phyloP scores from a whole-genome alignment of 2,329 filamentous ascomycete species.

The Aschersonia sp. region DNA sequence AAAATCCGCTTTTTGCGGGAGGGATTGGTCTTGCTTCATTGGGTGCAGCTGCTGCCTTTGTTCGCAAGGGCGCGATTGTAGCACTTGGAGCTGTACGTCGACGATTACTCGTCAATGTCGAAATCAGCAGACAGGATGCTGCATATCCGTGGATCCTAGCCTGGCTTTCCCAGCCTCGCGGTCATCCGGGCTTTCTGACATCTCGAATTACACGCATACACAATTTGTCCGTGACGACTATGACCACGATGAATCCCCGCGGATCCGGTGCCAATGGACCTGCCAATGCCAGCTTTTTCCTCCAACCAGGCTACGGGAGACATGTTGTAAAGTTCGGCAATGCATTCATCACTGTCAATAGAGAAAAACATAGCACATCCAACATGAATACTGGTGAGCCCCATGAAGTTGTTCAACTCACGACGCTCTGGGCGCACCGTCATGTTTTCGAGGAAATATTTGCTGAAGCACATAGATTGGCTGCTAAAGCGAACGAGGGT shows the following conservation, averaged over 20 bases:
- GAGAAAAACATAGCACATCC: constrained; percentile 73
- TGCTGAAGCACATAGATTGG: constrained; percentile 68
- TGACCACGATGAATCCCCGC: constrained; percentile 40
- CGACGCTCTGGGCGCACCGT: constrained; percentile 78
- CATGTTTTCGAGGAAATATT: constrained; percentile 87
- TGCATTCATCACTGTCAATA: constrained; percentile 74
- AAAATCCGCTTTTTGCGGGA: constrained; percentile 50
- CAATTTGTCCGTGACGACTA: constrained; percentile 42
- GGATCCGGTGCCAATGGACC: constrained; percentile 47
- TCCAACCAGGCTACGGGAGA: constrained; percentile 81
- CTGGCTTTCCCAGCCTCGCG: constrained; percentile 80
- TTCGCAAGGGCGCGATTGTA: constrained; percentile 60
- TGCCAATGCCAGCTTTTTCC: constrained; percentile 64
- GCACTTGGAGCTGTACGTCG: constrained; percentile 63
- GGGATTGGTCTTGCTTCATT: constrained; percentile 86
- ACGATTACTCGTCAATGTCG: constrained; percentile 84
- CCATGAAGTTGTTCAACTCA: constrained; percentile 87
- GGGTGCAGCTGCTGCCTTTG: constrained; percentile 67
- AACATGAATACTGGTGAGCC: constrained; percentile 74
- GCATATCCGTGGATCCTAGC: constrained; percentile 89
- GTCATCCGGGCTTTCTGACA: constrained; percentile 43
- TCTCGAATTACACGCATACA: constrained; percentile 44
- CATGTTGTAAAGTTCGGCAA: constrained; percentile 79
- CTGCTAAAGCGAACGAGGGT: constrained; percentile 68
- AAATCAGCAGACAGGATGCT: constrained; percentile 86